Percentiles rank a stretch among this genome's conserved stretches.
Conservation (phyloP, 345 rosid species). For the Boechera stricta region DNA sequence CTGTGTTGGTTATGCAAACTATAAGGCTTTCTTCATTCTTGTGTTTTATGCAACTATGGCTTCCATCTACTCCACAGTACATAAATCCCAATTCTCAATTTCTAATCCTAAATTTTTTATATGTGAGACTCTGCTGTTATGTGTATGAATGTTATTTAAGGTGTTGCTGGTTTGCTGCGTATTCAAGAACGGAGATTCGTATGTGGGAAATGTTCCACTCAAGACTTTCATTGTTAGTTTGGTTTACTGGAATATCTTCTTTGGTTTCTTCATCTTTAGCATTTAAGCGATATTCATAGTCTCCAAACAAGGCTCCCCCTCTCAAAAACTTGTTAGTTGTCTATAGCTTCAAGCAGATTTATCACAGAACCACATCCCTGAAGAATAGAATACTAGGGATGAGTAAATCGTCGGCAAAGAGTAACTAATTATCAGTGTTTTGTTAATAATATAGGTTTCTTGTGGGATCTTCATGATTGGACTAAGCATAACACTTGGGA, state of each 20-base stretch:
- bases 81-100: constrained; percentile 15
- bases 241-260: constrained; percentile 1
- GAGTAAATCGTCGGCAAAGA: neutral
- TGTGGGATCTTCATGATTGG: constrained; percentile 56
- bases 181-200: constrained; percentile 52
- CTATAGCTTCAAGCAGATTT: constrained; percentile 9
- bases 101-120: neutral
- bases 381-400: neutral
- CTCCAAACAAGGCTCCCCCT: constrained; percentile 9
- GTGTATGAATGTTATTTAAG: constrained; percentile 42
- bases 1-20: constrained; percentile 92
- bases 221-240: constrained; percentile 62
- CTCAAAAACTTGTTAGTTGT: neutral
- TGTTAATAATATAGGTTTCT: constrained; percentile 48
- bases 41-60: constrained; percentile 67
- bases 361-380: neutral
- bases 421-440: neutral
- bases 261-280: constrained; percentile 23
- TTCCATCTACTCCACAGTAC: constrained; percentile 71
- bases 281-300: neutral
- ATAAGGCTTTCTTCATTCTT: constrained; percentile 78
- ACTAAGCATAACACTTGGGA: constrained; percentile 59
- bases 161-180: constrained; percentile 53
- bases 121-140: constrained; percentile 20
- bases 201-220: constrained; percentile 48